phyloP scores from a whole-genome alignment of 208 protist species.

The Endotrypanum monterogeii region DNA sequence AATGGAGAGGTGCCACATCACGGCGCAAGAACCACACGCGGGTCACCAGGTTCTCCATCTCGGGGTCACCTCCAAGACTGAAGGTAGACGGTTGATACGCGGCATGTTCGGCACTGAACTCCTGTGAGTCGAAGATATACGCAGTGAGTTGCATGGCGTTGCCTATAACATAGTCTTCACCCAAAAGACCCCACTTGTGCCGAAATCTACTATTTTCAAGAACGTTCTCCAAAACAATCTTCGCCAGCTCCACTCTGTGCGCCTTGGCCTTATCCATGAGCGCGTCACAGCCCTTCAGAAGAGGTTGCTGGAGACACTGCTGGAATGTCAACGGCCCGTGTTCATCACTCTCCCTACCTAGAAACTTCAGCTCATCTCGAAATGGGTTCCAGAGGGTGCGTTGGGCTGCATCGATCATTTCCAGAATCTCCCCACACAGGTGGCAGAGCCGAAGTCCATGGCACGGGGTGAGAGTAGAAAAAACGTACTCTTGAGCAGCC shows the following conservation, averaged over 20 bases:
- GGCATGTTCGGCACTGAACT: slow-evolving; percentile 7
- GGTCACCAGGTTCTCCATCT: slow-evolving; percentile 14
- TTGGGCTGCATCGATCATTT: slow-evolving; percentile 33
- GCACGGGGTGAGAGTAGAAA: slow-evolving; percentile 21
- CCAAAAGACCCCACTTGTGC: slow-evolving; percentile 24
- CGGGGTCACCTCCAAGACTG: slow-evolving; percentile 27
- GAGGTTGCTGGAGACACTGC: slow-evolving; percentile 18
- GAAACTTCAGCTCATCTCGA: slow-evolving; percentile 22
- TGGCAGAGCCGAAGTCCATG: slow-evolving; percentile 22
- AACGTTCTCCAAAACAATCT: slow-evolving; percentile 27
- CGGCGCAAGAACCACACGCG: slow-evolving; percentile 38
- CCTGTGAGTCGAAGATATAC: slow-evolving; percentile 34
- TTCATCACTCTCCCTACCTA: slow-evolving; percentile 10
- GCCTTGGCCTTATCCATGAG: slow-evolving; percentile 27
- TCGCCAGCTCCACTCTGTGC: slow-evolving; percentile 22
- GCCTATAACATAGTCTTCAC: slow-evolving; percentile 20
- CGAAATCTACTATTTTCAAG: slow-evolving; percentile 12
- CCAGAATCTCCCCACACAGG: slow-evolving; percentile 34
- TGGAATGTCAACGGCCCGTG: slow-evolving; percentile 15
- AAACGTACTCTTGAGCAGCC: slow-evolving; percentile 30
- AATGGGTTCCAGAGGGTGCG: slow-evolving; percentile 15
- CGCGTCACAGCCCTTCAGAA: slow-evolving; percentile 36
- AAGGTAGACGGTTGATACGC: slow-evolving; percentile 18
- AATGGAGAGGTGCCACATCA: slow-evolving; percentile 31
- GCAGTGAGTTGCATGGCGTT: slow-evolving; percentile 16